A percentile compares a stretch with the other conserved stretches of the same genome.
Conservation (phyloP, 768 basidiomycete genomes). For the Psilocybe subaeruginosa region DNA sequence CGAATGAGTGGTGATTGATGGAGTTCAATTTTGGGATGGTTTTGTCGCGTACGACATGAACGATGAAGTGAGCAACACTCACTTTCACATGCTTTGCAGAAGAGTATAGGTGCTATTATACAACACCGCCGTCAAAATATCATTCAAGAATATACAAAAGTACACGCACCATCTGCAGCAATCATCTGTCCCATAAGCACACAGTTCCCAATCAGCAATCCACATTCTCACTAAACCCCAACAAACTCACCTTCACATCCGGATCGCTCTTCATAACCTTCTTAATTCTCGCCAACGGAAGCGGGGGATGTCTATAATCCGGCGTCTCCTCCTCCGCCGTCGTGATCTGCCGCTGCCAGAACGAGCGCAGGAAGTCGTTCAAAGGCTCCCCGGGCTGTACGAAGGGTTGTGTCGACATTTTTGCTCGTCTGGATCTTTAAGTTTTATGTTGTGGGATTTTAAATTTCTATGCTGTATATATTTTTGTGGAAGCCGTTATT, state of each 20-base stretch:
- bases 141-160: conserved; percentile 15
- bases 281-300: conserved; percentile 95
- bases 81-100: conserved; percentile 99
- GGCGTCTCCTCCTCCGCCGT: conserved; percentile 86
- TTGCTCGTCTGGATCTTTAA: no score
- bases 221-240: neutral
- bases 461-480: no score
- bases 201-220: neutral
- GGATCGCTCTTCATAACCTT: conserved; percentile 99
- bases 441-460: no score
- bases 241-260: conserved; percentile 81
- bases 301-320: conserved; percentile 84
- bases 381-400: conserved; percentile 88
- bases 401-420: conserved; percentile 46
- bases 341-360: conserved; percentile 91
- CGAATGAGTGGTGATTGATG: no score
- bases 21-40: no score
- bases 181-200: conserved; percentile 73
- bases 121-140: conserved; percentile 3
- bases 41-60: neutral
- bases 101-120: conserved; percentile 81
- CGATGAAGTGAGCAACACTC: conserved; percentile 34
- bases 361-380: conserved; percentile 81
- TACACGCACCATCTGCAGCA: conserved; percentile 81
- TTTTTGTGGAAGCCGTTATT: no score